These are phyloP conservation scores for Syzygium oleosum DNA, from an alignment of 345 rosid species.

Conservation along the genomic window DNA sequence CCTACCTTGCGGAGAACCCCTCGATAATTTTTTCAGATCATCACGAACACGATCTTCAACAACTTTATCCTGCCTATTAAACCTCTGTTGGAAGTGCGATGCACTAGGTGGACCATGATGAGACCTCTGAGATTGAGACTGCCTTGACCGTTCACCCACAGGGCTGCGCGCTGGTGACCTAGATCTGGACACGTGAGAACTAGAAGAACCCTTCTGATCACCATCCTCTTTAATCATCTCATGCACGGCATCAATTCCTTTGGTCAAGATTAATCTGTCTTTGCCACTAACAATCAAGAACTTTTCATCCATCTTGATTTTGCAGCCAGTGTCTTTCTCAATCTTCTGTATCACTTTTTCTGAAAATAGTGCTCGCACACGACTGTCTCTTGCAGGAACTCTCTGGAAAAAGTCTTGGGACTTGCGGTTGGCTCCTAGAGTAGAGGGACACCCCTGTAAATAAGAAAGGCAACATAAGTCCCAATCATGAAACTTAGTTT, in stretches of 20 bases:
- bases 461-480: background rate
- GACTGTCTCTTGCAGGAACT: constrained; percentile 82
- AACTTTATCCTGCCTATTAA: constrained; percentile 65
- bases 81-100: constrained; percentile 56
- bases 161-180: constrained; percentile 76
- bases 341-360: constrained; percentile 74
- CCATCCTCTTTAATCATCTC: constrained; percentile 68
- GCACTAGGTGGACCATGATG: constrained; percentile 46
- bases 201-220: constrained; percentile 55
- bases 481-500: background rate
- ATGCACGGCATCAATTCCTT: constrained; percentile 97
- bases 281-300: constrained; percentile 92
- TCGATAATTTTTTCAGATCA: constrained; percentile 56
- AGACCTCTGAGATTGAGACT: constrained; percentile 57
- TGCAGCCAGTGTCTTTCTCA: constrained; percentile 83
- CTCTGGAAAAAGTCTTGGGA: constrained; percentile 93
- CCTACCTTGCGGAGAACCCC: constrained; percentile 99
- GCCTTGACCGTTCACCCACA: constrained; percentile 53
- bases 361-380: constrained; percentile 63
- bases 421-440: constrained; percentile 91
- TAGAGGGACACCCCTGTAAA: constrained; percentile 88
- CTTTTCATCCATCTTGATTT: constrained; percentile 87
- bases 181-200: constrained; percentile 64
- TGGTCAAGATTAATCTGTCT: constrained; percentile 78
- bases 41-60: constrained; percentile 60